Evolutionary conservation across 116 monocot species (phyloP).

Genomic region (Papilionanthe hybrid): DNA sequence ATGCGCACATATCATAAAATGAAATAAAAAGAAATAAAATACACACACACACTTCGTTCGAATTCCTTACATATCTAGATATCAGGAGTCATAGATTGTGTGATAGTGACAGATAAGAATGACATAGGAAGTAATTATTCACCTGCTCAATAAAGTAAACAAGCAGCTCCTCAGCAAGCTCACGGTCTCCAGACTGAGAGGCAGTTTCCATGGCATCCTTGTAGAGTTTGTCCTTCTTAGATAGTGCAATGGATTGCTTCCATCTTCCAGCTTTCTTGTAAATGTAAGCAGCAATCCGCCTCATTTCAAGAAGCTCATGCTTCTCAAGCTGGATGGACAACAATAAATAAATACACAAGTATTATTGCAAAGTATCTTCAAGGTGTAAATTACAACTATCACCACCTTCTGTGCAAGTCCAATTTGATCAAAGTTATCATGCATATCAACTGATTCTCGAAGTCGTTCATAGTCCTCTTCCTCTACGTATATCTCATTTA

Average conservation of each 20-base stretch:
- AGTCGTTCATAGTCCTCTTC: slow-evolving; percentile 98
- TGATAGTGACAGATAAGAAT: neutral
- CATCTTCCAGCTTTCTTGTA: slow-evolving; percentile 99
- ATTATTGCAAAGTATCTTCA: neutral
- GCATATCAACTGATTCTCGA: slow-evolving; percentile 96
- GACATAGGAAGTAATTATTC: neutral
- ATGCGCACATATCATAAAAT: too few species aligned
- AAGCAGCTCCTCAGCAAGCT: slow-evolving; percentile 93
- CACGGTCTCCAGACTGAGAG: slow-evolving; percentile 96
- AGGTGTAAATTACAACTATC: neutral
- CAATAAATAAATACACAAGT: neutral
- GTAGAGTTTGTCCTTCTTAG: slow-evolving; percentile 97
- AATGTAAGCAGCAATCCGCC: slow-evolving; percentile 93
- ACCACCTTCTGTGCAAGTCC: slow-evolving; percentile 98
- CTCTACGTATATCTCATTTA: slow-evolving; percentile 97
- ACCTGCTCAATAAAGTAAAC: slow-evolving; percentile 99
- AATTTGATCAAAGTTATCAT: slow-evolving; percentile 99
- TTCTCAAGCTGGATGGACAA: slow-evolving; percentile 64
- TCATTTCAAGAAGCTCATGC: slow-evolving; percentile 99
- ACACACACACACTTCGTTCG: too few species aligned
- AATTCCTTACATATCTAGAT: neutral
- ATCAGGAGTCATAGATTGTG: neutral
- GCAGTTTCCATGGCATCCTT: slow-evolving; percentile 99
- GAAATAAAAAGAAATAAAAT: too few species aligned
- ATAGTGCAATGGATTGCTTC: slow-evolving; percentile 98